These are phyloP conservation scores for Mrakia frigida DNA, from an alignment of 768 basidiomycete genomes.

Conservation along the genomic window DNA sequence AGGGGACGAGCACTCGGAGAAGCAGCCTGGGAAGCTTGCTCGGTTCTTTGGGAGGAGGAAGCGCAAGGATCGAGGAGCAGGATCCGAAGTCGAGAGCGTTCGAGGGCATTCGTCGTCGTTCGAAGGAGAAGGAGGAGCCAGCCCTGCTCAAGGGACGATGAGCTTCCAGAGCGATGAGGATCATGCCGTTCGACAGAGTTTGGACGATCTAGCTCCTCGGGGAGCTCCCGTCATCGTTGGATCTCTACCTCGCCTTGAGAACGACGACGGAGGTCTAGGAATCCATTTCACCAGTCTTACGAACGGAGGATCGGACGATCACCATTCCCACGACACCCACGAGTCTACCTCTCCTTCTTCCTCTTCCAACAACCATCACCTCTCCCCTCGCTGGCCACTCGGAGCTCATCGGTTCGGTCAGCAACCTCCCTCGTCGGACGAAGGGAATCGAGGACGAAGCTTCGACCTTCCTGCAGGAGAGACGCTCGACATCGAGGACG, in stretches of 20 bases:
- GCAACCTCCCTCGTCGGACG: background rate
- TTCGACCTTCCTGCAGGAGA: background rate
- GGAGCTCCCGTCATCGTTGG: background rate
- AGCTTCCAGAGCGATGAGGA: constrained; percentile 57
- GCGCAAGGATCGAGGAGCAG: background rate
- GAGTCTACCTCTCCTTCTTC: background rate
- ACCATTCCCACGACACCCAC: background rate
- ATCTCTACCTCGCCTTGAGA: constrained; percentile 1
- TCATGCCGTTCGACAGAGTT: background rate
- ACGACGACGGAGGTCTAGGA: constrained; percentile 8
- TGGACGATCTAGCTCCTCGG: background rate
- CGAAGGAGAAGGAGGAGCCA: background rate
- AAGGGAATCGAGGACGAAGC: background rate
- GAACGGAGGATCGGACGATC: background rate
- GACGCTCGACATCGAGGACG: constrained; percentile 19
- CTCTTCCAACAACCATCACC: background rate
- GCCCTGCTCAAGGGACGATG: background rate
- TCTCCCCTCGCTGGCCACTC: background rate
- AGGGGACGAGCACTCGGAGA: background rate
- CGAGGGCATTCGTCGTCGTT: background rate
- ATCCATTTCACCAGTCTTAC: constrained; percentile 9
- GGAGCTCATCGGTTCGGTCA: background rate
- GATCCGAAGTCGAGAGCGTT: background rate
- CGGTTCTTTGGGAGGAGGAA: background rate
- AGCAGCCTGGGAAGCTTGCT: constrained; percentile 8